Conservation (phyloP, 1,284 basidiomycete genomes). For the Cryptococcus wingfieldii region DNA sequence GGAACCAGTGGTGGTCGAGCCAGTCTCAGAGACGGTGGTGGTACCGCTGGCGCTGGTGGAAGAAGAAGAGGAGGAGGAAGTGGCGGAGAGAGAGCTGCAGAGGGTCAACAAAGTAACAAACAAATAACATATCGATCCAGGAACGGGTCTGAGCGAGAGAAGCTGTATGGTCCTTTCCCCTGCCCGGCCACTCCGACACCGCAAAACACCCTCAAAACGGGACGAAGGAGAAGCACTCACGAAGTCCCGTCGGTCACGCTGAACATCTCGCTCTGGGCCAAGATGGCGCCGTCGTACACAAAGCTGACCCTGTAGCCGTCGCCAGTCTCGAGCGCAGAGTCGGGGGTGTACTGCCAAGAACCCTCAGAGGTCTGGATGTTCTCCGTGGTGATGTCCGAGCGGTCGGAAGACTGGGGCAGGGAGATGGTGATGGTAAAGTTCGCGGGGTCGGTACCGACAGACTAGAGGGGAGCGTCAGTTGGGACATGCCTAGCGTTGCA, state of each 20-base stretch:
- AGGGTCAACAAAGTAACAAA: neutral
- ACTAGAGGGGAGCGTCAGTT: conserved; percentile 13
- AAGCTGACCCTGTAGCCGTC: conserved; percentile 33
- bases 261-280: conserved; percentile 42
- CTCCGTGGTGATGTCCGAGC: conserved; percentile 19
- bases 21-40: neutral
- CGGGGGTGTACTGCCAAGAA: conserved; percentile 37
- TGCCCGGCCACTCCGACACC: neutral
- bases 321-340: conserved; percentile 17
- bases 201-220: neutral
- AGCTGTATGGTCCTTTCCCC: neutral
- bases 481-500: neutral
- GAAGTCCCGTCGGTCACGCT: conserved; percentile 23
- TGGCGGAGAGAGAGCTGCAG: conserved; percentile 3
- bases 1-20: neutral
- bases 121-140: neutral
- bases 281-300: conserved; percentile 26
- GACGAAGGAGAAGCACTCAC: conserved; percentile 17
- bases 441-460: conserved; percentile 36
- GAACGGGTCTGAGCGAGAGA: neutral
- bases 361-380: conserved; percentile 28
- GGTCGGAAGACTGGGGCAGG: conserved; percentile 23
- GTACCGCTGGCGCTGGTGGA: conserved; percentile 8
- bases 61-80: conserved; percentile 4
- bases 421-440: conserved; percentile 36